Evolutionary conservation across 148 eudicot genomes (phyloP).

Genomic region (Agrostemma githago): DNA sequence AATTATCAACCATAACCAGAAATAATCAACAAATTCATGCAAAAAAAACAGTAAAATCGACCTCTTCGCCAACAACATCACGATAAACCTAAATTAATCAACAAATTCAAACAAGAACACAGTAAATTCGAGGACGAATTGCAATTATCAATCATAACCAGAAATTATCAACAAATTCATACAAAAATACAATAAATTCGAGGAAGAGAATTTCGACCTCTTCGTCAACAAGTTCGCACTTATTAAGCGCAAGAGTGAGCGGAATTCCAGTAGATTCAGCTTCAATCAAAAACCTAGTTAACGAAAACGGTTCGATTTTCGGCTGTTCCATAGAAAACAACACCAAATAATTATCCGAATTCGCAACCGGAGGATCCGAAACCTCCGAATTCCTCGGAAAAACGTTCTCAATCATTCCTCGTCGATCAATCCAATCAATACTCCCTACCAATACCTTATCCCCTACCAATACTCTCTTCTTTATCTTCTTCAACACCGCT

Average conservation of each 20-base stretch:
- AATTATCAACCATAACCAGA: too few relatives aligned
- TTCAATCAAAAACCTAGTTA: slow-evolving; percentile 85
- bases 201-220: slow-evolving; percentile 38
- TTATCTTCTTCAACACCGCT: slow-evolving; percentile 91
- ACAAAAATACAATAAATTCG: neutral
- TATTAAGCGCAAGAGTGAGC: slow-evolving; percentile 69
- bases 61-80: too few relatives aligned
- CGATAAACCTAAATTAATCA: too few relatives aligned
- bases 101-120: too few relatives aligned
- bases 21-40: too few relatives aligned
- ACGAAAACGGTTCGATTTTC: slow-evolving; percentile 54
- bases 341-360: slow-evolving; percentile 80
- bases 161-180: neutral
- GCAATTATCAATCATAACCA: too few relatives aligned
- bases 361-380: slow-evolving; percentile 87
- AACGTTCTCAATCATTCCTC: slow-evolving; percentile 92
- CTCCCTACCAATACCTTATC: slow-evolving; percentile 86
- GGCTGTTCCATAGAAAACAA: slow-evolving; percentile 80
- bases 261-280: slow-evolving; percentile 82
- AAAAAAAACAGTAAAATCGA: too few relatives aligned
- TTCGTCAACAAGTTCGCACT: slow-evolving; percentile 68
- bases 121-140: too few relatives aligned
- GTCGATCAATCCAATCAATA: slow-evolving; percentile 76
- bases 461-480: slow-evolving; percentile 76
- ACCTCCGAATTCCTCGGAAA: slow-evolving; percentile 54